A percentile compares a stretch with the other conserved stretches of the same genome.
These are phyloP conservation scores for Suillus occidentalis DNA, from an alignment of 768 basidiomycete genomes.

Conservation along the genomic window DNA sequence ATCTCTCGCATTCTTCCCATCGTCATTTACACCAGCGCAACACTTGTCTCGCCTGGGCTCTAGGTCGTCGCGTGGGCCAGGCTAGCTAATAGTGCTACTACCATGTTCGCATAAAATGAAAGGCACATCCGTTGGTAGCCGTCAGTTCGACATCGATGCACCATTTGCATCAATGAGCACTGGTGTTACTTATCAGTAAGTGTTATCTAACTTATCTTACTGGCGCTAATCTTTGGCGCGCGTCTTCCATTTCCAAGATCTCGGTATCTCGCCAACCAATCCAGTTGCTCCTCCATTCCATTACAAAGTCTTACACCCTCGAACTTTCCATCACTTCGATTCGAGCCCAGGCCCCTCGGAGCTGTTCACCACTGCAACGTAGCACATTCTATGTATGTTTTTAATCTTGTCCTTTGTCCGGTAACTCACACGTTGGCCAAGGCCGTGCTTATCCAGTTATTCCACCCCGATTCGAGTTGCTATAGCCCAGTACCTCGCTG, in stretches of 20 bases:
- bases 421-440: neutral
- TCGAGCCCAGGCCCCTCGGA: neutral
- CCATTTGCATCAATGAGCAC: neutral
- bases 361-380: neutral
- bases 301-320: neutral
- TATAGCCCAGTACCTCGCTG: neutral
- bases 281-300: neutral
- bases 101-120: neutral
- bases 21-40: neutral
- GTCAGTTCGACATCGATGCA: neutral
- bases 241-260: neutral
- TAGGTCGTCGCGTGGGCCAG: neutral
- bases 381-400: neutral
- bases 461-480: neutral
- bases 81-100: neutral
- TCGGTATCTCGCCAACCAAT: neutral
- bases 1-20: neutral
- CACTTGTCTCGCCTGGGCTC: neutral
- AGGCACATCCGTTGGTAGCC: neutral
- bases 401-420: neutral
- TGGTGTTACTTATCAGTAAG: neutral
- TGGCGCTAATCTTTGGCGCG: neutral
- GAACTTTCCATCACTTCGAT: neutral
- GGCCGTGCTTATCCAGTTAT: neutral
- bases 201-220: neutral